Base-by-base conservation (phyloP, 2,329 filamentous ascomycete species). In the Alternaria atra region DNA sequence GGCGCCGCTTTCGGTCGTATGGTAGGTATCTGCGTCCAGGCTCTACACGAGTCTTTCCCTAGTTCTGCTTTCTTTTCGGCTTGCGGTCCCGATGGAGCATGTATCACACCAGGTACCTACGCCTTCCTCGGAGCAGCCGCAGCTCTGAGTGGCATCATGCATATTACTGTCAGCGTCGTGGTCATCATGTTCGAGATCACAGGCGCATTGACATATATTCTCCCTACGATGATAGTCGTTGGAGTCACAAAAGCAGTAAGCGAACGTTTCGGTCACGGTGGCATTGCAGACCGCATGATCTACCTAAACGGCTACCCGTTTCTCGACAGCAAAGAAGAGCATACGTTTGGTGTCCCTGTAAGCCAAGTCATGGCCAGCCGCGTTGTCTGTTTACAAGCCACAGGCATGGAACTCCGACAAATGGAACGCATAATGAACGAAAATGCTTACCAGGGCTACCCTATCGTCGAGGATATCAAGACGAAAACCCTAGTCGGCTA, bases 131-230 rank as follows among this genome's bases (percentile, higher is more conserved):
- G 95, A 42, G 95, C 95, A 5, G 95, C 90, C 0, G 94, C 95
- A 2, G 92, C 95, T 0, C 84, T 99, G 25, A 94, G 91, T 77
- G 95, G 95, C 9, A 97, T 98, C 74, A 99, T 98, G 94, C 95
- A 98, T 79, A 91, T 99, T 64, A 97, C 94, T 0, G 89, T 99
- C 15, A 96, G 94, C 0, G 93, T 99, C 9, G 94, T 97, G 2
- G 95, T 99, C 73, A 99, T 99, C 79, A 98, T 99, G 95, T 98
- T 98, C 74, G 95, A 99, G 80, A 86, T 99, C 50, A 99, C 95
- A 0, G 95, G 95, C n/a, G 95, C 95, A 6, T 82, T 98, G 61
- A 97, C 94, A 2, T 99, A 99, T 75, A 98, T 99, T 66, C 83
- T 99, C 29, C 95, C 95, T 0, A 98, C 94, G 13, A 99, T 99